Conservation (phyloP, 2,329 filamentous ascomycete genomes). For the Alternaria atra region DNA sequence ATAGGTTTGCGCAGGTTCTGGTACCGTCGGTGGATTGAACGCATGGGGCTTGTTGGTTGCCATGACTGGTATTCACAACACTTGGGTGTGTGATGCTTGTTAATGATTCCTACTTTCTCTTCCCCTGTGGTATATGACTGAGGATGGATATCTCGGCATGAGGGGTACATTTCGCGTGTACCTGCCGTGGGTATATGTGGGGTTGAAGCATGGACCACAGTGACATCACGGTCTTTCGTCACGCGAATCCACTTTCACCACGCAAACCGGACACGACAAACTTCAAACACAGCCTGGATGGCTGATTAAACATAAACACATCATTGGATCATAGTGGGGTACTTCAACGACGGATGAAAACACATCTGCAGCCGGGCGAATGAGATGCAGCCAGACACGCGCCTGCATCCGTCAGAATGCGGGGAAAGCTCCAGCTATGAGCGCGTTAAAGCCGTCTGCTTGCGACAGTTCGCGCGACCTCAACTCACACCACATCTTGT, state of each 20-base stretch:
- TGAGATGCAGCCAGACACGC: constrained; percentile 8
- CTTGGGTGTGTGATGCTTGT: neutral
- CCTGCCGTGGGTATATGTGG: constrained; percentile 9
- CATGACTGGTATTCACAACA: neutral
- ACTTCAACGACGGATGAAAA: neutral
- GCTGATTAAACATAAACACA: constrained; percentile 11
- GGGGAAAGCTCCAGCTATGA: constrained; percentile 32
- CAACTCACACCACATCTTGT: constrained; percentile 3
- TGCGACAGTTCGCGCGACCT: constrained; percentile 7
- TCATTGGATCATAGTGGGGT: constrained; percentile 11
- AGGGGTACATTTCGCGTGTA: constrained; percentile 8
- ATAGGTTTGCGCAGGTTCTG: constrained; percentile 41
- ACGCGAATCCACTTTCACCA: constrained; percentile 7
- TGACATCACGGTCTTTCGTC: constrained; percentile 14
- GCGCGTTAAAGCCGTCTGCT: constrained; percentile 17
- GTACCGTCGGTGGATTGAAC: constrained; percentile 41
- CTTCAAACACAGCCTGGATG: neutral
- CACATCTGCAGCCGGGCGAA: constrained; percentile 13
- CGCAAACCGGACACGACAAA: constrained; percentile 3
- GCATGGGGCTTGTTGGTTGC: constrained; percentile 37
- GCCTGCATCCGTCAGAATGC: constrained; percentile 28
- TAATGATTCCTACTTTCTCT: neutral
- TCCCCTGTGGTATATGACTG: neutral
- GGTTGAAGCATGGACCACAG: neutral
- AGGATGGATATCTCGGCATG: constrained; percentile 1